Percentiles rank a stretch among this genome's conserved stretches.
phyloP scores from a whole-genome alignment of 2,329 filamentous ascomycete genomes.

The Colletotrichum cereale region DNA sequence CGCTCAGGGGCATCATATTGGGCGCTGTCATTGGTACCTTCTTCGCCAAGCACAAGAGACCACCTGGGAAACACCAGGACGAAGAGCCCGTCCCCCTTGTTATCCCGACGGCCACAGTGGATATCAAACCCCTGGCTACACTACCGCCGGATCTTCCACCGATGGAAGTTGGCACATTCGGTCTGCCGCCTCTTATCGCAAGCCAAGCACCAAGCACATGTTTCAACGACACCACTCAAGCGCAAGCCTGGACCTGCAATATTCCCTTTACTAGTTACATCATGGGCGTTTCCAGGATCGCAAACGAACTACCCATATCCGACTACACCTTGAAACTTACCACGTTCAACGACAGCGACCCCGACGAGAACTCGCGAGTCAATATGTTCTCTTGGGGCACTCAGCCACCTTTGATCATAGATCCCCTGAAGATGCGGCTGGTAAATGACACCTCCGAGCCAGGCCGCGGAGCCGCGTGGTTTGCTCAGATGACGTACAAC shows the following conservation, averaged over 20 bases:
- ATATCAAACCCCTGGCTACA: slow-evolving; percentile 64
- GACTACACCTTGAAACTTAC: slow-evolving; percentile 58
- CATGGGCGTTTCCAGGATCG: slow-evolving; percentile 54
- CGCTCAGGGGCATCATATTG: slow-evolving; percentile 59
- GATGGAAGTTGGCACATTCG: slow-evolving; percentile 67
- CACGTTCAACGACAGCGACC: slow-evolving; percentile 53
- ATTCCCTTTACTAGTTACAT: slow-evolving; percentile 60
- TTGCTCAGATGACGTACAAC: slow-evolving; percentile 63
- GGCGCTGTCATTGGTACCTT: slow-evolving; percentile 68
- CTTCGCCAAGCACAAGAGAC: slow-evolving; percentile 50
- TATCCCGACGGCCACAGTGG: slow-evolving; percentile 55
- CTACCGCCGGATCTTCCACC: slow-evolving; percentile 63
- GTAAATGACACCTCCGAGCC: slow-evolving; percentile 65
- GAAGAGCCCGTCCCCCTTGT: slow-evolving; percentile 49
- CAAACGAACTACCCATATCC: slow-evolving; percentile 45
- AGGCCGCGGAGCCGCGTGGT: slow-evolving; percentile 67
- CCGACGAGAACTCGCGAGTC: slow-evolving; percentile 45
- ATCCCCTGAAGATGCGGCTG: slow-evolving; percentile 56
- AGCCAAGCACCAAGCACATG: slow-evolving; percentile 66
- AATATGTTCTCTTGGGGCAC: slow-evolving; percentile 60
- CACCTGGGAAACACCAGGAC: slow-evolving; percentile 43
- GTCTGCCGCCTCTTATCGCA: slow-evolving; percentile 66
- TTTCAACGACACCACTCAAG: slow-evolving; percentile 66
- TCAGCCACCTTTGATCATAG: slow-evolving; percentile 60
- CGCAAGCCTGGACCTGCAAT: slow-evolving; percentile 74